phyloP scores from a whole-genome alignment of 257 asterid species.

The Striga asiatica region DNA sequence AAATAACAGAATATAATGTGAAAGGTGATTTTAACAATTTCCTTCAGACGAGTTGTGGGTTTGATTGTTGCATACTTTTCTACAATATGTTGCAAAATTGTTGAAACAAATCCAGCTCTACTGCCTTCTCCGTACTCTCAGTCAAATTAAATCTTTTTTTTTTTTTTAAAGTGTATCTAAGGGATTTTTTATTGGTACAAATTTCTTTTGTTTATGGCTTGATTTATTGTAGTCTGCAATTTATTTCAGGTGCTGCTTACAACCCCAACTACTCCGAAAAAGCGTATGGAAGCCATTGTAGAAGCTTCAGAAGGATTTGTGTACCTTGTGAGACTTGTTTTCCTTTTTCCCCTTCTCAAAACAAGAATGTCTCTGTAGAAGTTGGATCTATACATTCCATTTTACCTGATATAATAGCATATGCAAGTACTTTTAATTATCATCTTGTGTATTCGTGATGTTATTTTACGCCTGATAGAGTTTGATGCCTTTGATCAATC shows the following conservation, averaged over 20 bases:
- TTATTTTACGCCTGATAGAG: too few relatives aligned
- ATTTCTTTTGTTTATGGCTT: background rate
- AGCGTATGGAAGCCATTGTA: conserved; percentile 66
- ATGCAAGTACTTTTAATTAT: background rate
- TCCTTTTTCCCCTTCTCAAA: too few relatives aligned
- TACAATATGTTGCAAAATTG: too few relatives aligned
- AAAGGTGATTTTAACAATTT: background rate
- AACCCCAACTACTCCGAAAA: conserved; percentile 75
- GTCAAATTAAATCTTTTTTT: background rate
- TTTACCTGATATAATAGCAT: too few relatives aligned
- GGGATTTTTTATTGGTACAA: background rate
- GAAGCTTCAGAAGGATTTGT: conserved; percentile 82
- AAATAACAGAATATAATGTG: background rate
- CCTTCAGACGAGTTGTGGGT: too few relatives aligned
- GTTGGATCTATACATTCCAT: too few relatives aligned
- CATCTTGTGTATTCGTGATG: background rate
- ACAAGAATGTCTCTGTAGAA: too few relatives aligned
- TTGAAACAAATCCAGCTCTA: too few relatives aligned
- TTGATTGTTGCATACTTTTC: background rate
- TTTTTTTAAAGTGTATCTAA: background rate
- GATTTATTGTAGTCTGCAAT: conserved; percentile 6
- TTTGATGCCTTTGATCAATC: background rate
- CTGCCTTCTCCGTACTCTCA: too few relatives aligned
- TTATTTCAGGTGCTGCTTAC: conserved; percentile 65
- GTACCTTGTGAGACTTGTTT: conserved; percentile 57